Base-by-base conservation (phyloP, 2,329 filamentous ascomycete species). In the Penicillium sp. region DNA sequence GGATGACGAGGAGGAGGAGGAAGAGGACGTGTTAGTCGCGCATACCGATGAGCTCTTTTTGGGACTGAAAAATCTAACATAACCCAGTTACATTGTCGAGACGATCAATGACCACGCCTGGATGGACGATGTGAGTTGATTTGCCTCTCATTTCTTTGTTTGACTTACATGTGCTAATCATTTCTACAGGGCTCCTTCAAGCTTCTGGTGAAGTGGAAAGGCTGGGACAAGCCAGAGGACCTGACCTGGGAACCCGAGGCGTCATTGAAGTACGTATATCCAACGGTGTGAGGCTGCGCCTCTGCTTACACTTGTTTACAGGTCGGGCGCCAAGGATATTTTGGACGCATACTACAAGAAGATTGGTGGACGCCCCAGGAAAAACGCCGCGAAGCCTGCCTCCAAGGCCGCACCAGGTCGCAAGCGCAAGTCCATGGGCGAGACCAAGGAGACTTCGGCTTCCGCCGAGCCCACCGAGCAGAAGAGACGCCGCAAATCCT, bases 171-270 rank as follows among this genome's bases (percentile, higher is more conserved):
- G 30, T 19, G 60, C 69, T 75, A 56, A 72, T 1, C 56, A n/a
- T 56, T 59, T 56, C 13, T 57, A 45, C 45, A 81, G 79, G 75
- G 75, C 37, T 69, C 69, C 19, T 69, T 82, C 26, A 61, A 76
- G 38, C 75, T 81, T 22, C 65, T 74, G 8, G 79, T 83, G 33
- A 83, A 83, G 67, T 83, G 81, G 81, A 78, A 79, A 63, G 80
- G 79, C 5, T 83, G 81, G 56, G 74, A 79, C 1, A 69, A 79
- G 6, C 73, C 75, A 2, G 65, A 70, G n/a, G 80, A 83, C 51
- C 73, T 76, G 56, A 83, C 81, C 2, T 70, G 76, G 68, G 81
- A 83, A 61, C 80, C 80, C 1, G 80, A 83, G 67, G 75, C 78
- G 7, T 79, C 80, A 51, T 68, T 82, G 4, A 53, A 79, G 75